Percentiles rank a stretch among this genome's conserved stretches.
Conservation (phyloP, 2,329 filamentous ascomycete genomes). For the Tolypocladium sp. region DNA sequence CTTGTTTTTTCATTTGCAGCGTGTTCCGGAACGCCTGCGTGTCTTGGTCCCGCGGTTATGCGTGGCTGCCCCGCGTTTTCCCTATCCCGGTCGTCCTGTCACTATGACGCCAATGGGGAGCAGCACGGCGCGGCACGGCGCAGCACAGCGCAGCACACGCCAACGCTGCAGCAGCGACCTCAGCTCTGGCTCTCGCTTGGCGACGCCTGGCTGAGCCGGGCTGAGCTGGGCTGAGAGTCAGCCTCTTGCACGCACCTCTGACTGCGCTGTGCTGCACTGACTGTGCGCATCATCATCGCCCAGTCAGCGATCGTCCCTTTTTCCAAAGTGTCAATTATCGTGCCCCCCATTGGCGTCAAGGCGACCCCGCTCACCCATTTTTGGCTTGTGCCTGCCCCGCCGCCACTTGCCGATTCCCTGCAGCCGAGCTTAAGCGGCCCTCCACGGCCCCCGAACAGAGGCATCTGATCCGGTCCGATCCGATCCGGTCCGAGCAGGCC, state of each 20-base stretch:
- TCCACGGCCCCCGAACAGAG: neutral
- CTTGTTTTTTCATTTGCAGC: neutral
- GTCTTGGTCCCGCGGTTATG: neutral
- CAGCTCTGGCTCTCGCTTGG: neutral
- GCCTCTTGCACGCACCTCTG: no score
- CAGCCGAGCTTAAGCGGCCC: conserved; percentile 8
- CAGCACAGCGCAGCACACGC: no score
- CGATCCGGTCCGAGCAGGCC: conserved; percentile 1
- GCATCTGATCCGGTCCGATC: conserved; percentile 4
- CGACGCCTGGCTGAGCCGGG: neutral
- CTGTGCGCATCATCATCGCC: neutral
- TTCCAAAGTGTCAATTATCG: neutral
- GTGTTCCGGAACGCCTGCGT: neutral
- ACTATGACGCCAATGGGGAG: neutral
- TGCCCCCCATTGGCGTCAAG: conserved; percentile 2
- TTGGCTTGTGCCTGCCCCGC: neutral
- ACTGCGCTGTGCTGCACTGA: neutral
- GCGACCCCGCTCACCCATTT: neutral
- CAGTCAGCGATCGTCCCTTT: neutral
- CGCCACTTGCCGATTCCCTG: neutral
- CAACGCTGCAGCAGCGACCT: no score
- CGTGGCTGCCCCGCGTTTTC: neutral
- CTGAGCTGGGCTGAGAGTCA: neutral
- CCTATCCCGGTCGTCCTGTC: neutral
- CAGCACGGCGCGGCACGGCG: neutral